Evolutionary conservation across 2,329 filamentous ascomycete genomes (phyloP).

Genomic region (Lachnellula subtilissima): DNA sequence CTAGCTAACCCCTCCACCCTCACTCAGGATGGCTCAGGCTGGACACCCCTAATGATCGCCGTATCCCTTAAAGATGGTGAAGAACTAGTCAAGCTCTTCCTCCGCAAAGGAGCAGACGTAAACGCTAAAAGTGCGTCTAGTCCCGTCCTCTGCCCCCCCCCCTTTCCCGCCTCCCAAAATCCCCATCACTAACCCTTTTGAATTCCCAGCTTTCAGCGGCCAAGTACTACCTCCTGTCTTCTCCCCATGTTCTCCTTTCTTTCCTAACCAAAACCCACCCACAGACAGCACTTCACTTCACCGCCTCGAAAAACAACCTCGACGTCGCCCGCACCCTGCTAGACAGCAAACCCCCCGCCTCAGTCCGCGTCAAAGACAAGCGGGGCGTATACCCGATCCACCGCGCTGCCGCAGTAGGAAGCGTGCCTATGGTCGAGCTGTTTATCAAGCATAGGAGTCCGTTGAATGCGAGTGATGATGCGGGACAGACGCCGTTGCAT

Average conservation of each 20-base stretch:
- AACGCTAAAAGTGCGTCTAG: constrained; percentile 60
- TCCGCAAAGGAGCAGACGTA: constrained; percentile 65
- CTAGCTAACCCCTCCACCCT: background rate
- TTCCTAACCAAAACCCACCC: constrained; percentile 1
- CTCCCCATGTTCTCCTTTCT: background rate
- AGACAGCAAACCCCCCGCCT: constrained; percentile 62
- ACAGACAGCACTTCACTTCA: constrained; percentile 85
- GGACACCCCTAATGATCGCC: constrained; percentile 82
- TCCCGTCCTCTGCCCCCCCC: background rate
- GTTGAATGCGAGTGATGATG: constrained; percentile 73
- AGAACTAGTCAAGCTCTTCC: constrained; percentile 60
- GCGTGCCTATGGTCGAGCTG: constrained; percentile 77
- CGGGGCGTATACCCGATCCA: constrained; percentile 89
- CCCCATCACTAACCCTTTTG: constrained; percentile 13
- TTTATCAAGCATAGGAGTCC: constrained; percentile 75
- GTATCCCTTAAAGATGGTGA: constrained; percentile 70
- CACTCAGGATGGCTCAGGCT: constrained; percentile 66
- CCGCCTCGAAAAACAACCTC: constrained; percentile 83
- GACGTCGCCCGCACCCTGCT: constrained; percentile 77
- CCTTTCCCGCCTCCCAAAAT: background rate
- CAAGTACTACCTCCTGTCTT: constrained; percentile 43
- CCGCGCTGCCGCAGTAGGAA: constrained; percentile 84
- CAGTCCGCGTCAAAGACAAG: constrained; percentile 74
- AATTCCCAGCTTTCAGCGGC: constrained; percentile 53
- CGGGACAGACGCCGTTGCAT: constrained; percentile 85